Conservation (phyloP, 371 early-diverging fungal species). For the Dentiscutata heterogama region DNA sequence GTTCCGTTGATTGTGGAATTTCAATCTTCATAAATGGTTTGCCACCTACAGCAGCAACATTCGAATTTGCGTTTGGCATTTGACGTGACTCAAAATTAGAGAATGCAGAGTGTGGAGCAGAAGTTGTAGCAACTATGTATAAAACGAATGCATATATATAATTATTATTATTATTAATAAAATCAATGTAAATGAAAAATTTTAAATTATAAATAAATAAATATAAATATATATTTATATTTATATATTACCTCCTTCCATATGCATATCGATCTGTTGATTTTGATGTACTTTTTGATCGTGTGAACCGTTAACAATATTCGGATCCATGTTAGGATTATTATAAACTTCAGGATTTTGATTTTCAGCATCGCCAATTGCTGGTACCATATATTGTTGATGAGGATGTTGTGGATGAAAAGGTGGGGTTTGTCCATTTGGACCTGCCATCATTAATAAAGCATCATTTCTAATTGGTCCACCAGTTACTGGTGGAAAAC, state of each 20-base stretch:
- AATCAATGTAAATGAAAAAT: neutral
- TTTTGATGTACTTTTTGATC: slow-evolving; percentile 40
- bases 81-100: slow-evolving; percentile 43
- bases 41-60: neutral
- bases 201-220: neutral
- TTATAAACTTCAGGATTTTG: slow-evolving; percentile 19
- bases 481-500: slow-evolving; percentile 36
- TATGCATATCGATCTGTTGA: slow-evolving; percentile 41
- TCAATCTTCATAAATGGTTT: slow-evolving; percentile 42
- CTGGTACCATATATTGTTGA: slow-evolving; percentile 43
- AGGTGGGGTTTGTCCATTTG: slow-evolving; percentile 31
- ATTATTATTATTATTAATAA: neutral
- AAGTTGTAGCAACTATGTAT: slow-evolving; percentile 1
- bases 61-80: slow-evolving; percentile 17
- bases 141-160: too few species aligned
- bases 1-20: slow-evolving; percentile 40
- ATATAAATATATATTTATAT: too few species aligned
- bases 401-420: slow-evolving; percentile 45
- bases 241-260: slow-evolving; percentile 39
- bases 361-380: slow-evolving; percentile 18
- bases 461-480: slow-evolving; percentile 23
- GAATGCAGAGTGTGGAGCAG: slow-evolving; percentile 35
- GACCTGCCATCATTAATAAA: slow-evolving; percentile 38
- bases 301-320: slow-evolving; percentile 16
- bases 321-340: neutral